Evolutionary conservation across 352 stramenopile genomes (phyloP).

Genomic region (Albugo laibachii): DNA sequence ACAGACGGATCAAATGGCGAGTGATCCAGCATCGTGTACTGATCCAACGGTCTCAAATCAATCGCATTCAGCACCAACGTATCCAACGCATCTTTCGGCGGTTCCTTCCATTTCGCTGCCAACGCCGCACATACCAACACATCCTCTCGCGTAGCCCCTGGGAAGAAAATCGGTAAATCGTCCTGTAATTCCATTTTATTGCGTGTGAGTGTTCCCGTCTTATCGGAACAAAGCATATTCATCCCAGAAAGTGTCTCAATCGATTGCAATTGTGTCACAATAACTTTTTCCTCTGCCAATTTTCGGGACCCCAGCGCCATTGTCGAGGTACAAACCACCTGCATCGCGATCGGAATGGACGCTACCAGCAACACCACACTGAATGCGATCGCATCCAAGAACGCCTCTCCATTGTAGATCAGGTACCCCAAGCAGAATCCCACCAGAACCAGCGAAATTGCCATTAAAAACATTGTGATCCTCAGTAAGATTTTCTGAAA

Average conservation of each 20-base stretch:
- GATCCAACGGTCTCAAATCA: conserved; percentile 59
- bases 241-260: conserved; percentile 88
- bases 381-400: conserved; percentile 72
- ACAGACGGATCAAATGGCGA: conserved; percentile 61
- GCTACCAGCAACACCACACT: conserved; percentile 81
- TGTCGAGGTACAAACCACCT: conserved; percentile 84
- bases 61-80: conserved; percentile 80
- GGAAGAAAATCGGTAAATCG: conserved; percentile 76
- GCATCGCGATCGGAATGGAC: conserved; percentile 87
- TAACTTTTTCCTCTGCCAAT: conserved; percentile 82
- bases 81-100: conserved; percentile 85
- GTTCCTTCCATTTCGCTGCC: conserved; percentile 87
- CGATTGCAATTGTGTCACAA: conserved; percentile 79
- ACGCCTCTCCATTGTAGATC: conserved; percentile 54
- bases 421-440: conserved; percentile 75
- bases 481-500: conserved; percentile 84
- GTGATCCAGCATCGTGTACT: conserved; percentile 72
- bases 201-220: conserved; percentile 89
- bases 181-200: conserved; percentile 90
- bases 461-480: conserved; percentile 84
- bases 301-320: conserved; percentile 83
- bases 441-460: conserved; percentile 72
- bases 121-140: conserved; percentile 83
- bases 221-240: conserved; percentile 91
- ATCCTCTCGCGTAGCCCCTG: conserved; percentile 59